Evolutionary conservation across 495 filamentous ascomycete genomes (phyloP).

Genomic region (Aspergillus homomorphus): DNA sequence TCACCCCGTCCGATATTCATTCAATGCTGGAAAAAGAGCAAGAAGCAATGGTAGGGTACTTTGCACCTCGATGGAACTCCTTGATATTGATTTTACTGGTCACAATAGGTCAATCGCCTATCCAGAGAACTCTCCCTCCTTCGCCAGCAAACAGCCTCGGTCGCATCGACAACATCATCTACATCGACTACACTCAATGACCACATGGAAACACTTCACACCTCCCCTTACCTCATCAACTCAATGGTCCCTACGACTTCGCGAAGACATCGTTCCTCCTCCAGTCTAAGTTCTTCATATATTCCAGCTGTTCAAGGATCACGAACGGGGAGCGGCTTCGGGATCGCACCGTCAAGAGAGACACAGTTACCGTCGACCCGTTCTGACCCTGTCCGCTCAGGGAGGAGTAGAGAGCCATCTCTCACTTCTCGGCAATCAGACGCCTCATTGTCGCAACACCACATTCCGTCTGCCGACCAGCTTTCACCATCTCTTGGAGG

Average conservation of each 20-base stretch:
- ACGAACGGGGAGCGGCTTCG: conserved; percentile 43
- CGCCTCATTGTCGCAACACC: conserved; percentile 29
- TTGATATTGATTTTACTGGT: not conserved
- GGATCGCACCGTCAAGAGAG: conserved; percentile 49
- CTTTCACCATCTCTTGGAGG: conserved; percentile 25
- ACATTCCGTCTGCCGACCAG: conserved; percentile 29
- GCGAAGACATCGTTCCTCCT: conserved; percentile 63
- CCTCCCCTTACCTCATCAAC: conserved; percentile 48
- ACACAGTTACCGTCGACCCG: conserved; percentile 24
- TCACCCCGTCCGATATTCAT: conserved; percentile 85
- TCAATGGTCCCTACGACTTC: conserved; percentile 54
- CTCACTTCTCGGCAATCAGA: conserved; percentile 43
- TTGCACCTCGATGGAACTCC: too few relatives aligned
- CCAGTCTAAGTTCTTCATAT: conserved; percentile 54
- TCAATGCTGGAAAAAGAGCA: conserved; percentile 87
- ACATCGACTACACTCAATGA: conserved; percentile 61
- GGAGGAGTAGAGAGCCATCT: conserved; percentile 42
- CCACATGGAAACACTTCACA: conserved; percentile 41
- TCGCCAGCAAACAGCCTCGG: conserved; percentile 77
- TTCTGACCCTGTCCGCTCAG: conserved; percentile 26
- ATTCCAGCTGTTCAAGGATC: conserved; percentile 45
- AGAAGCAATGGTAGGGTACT: conserved; percentile 73
- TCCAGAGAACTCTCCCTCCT: conserved; percentile 80
- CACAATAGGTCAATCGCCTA: conserved; percentile 76
- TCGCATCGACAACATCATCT: conserved; percentile 76